Percentiles rank a stretch among this genome's conserved stretches.
These are phyloP conservation scores for Russula griseocarnosa DNA, from an alignment of 768 basidiomycete genomes.

Conservation along the genomic window DNA sequence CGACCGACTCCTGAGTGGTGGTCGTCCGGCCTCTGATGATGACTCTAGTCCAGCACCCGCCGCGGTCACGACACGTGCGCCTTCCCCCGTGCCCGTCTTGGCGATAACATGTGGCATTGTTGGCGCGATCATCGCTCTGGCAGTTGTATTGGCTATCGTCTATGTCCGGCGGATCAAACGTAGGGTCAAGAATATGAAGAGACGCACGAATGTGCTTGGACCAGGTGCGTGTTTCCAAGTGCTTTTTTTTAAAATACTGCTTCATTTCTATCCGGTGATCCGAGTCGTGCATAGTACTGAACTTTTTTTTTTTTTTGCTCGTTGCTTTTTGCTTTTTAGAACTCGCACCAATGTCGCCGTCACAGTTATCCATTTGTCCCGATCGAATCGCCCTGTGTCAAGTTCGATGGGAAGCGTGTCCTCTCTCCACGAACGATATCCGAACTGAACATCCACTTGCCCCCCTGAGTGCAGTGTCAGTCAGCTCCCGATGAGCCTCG, in stretches of 20 bases:
- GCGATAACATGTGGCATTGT: not conserved
- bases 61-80: not conserved
- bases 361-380: not conserved
- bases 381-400: not conserved
- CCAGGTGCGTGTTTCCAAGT: constrained; percentile 8
- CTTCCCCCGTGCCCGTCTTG: not conserved
- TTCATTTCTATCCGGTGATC: no score
- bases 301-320: no score
- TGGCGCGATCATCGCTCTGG: constrained; percentile 1
- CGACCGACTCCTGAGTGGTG: not conserved
- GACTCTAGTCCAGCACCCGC: not conserved
- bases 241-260: not conserved
- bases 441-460: not conserved
- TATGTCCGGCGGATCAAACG: constrained; percentile 13
- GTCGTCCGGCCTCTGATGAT: not conserved
- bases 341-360: not conserved
- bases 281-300: not conserved
- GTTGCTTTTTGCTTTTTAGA: not conserved
- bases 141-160: constrained; percentile 2
- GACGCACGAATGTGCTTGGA: constrained; percentile 13
- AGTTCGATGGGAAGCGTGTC: not conserved
- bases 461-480: not conserved
- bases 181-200: constrained; percentile 8
- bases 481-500: not conserved
- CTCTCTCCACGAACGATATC: not conserved